Percentiles rank a stretch among this genome's conserved stretches.
Evolutionary conservation across 495 filamentous ascomycete species (phyloP).

Genomic region (Chaetomium fimeti): DNA sequence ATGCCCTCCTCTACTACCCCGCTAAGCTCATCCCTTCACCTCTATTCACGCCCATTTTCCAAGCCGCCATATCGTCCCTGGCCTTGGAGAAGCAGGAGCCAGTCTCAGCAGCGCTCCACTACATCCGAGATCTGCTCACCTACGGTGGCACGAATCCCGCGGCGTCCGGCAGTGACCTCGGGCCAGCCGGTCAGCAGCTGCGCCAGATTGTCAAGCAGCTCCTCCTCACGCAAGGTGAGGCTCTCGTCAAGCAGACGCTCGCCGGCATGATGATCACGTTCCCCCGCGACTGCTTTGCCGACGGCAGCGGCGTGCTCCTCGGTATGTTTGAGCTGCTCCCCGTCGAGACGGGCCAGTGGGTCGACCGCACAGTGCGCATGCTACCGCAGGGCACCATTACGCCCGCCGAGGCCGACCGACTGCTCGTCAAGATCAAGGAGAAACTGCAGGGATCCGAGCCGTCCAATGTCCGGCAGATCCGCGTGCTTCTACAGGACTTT

Average conservation of each 20-base stretch:
- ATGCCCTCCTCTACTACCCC: slow-evolving; percentile 90
- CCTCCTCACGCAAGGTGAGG: slow-evolving; percentile 67
- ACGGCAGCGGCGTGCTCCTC: slow-evolving; percentile 88
- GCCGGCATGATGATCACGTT: slow-evolving; percentile 99
- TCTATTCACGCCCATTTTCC: slow-evolving; percentile 78
- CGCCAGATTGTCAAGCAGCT: slow-evolving; percentile 69
- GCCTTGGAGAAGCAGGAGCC: slow-evolving; percentile 87
- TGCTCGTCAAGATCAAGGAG: slow-evolving; percentile 64
- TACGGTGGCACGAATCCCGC: slow-evolving; percentile 79
- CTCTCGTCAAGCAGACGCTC: slow-evolving; percentile 77
- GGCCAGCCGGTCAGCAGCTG: slow-evolving; percentile 54
- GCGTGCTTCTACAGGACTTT: slow-evolving; percentile 89
- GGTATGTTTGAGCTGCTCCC: slow-evolving; percentile 85
- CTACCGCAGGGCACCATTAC: slow-evolving; percentile 79
- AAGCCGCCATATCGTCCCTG: slow-evolving; percentile 79
- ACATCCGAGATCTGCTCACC: slow-evolving; percentile 85
- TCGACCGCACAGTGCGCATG: slow-evolving; percentile 77
- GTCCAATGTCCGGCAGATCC: slow-evolving; percentile 65
- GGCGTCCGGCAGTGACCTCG: slow-evolving; percentile 62
- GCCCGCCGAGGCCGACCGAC: slow-evolving; percentile 56
- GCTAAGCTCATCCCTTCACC: slow-evolving; percentile 71
- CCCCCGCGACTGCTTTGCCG: slow-evolving; percentile 88
- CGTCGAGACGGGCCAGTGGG: slow-evolving; percentile 70
- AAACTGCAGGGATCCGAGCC: slow-evolving; percentile 66
- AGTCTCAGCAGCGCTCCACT: slow-evolving; percentile 86